Base-by-base conservation (phyloP, 2,329 filamentous ascomycete species). In the Beauveria medogensis region DNA sequence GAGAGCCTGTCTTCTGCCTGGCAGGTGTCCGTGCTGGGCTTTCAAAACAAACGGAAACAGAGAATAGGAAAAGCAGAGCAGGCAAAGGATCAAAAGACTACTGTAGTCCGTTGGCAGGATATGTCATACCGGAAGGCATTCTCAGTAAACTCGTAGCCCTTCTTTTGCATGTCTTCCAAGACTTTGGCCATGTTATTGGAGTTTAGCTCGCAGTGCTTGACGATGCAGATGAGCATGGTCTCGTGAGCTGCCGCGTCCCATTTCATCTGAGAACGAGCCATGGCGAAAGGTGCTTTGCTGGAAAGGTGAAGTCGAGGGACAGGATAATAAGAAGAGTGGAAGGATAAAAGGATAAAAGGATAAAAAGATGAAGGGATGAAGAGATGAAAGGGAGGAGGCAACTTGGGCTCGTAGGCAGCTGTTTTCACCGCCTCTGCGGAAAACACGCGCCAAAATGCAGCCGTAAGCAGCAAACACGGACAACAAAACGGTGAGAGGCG, bases 181-280 rank as follows among this genome's bases (percentile, higher is more conserved):
- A 80, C 68, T n/a, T 72, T 69, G 24, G 66, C 48, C 65, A 72
- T 75, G 12, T 76, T 70, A 1, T 66, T 66, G 0, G 63, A 44
- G 2, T 63, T 68, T 2, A 75, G 71, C 43, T 70, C 73, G 59
- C 75, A 64, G 7, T 73, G 68, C 28, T 73, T 70, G n/a, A 77
- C 67, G 26, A 81, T 62, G 30, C 72, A 73, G 7, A 75, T 60
- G 41, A 82, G 71, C 47, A 82, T 74, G 46, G 77, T 76, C 62
- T 77, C 69, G 51, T 81, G 77, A 20, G 75, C 71, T 9, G 70
- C 68, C 5, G 72, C 66, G 30, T 73, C 73, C 78, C 79, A 82
- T 40, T 69, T 72, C 65, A 73, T 74, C 47, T 24, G 20, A 18
- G 66, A 62, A 60, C 70, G 66, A 8, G 24, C 20, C 55, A 57